Percentiles rank a stretch among this genome's conserved stretches.
Conservation (phyloP, 495 filamentous ascomycete genomes). For the Mytilinidion resinicola region DNA sequence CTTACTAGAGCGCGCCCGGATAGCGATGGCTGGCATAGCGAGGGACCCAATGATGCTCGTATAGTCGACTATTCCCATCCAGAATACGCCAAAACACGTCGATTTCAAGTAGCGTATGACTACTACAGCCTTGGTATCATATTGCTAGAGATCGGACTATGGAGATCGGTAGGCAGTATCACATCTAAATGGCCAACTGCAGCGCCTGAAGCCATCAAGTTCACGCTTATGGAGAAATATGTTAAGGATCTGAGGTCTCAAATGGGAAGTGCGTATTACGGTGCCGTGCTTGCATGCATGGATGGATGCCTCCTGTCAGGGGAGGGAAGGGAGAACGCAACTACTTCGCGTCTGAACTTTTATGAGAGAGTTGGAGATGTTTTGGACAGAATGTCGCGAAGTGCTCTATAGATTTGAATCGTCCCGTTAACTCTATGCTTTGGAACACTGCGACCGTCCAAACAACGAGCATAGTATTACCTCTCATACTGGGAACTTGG, state of each 20-base stretch:
- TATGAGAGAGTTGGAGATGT: too few relatives aligned
- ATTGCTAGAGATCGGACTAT: conserved; percentile 18
- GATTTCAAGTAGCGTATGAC: conserved; percentile 1
- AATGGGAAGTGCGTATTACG: neutral
- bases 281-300: neutral
- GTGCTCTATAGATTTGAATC: too few relatives aligned
- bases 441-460: too few relatives aligned
- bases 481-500: too few relatives aligned
- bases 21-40: neutral
- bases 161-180: neutral
- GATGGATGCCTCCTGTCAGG: neutral
- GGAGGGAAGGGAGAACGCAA: neutral
- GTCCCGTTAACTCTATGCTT: too few relatives aligned
- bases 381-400: too few relatives aligned
- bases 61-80: neutral
- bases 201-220: neutral
- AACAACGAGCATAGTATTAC: too few relatives aligned
- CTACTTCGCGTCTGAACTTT: too few relatives aligned
- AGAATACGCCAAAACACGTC: neutral
- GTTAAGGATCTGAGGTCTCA: neutral
- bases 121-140: conserved; percentile 21
- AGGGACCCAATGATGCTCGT: neutral
- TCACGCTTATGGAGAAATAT: neutral
- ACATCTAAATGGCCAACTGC: neutral
- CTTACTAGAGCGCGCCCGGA: neutral